Evolutionary conservation across 208 protist species (phyloP).

Genomic region (Leishmania turanica): DNA sequence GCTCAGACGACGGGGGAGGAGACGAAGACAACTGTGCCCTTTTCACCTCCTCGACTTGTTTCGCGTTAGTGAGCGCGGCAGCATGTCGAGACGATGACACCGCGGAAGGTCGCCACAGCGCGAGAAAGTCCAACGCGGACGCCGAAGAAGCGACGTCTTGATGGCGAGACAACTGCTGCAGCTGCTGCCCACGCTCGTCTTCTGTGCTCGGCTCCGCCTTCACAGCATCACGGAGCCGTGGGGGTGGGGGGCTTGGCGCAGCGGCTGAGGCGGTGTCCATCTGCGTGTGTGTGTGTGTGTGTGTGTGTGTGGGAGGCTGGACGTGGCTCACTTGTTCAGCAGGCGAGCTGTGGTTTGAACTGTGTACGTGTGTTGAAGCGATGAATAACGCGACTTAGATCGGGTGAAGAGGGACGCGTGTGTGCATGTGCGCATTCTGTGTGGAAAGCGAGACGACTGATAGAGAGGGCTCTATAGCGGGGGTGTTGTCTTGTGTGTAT

Average conservation of each 20-base stretch:
- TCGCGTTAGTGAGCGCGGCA: not conserved
- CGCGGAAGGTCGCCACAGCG: constrained; percentile 19
- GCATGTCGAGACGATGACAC: not conserved
- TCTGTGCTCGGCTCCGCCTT: constrained; percentile 9
- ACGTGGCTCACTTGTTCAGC: not conserved
- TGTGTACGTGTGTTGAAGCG: not conserved
- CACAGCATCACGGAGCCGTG: not conserved
- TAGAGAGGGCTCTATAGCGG: not conserved
- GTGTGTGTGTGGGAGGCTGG: not conserved
- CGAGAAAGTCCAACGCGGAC: constrained; percentile 18
- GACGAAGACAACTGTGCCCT: not conserved
- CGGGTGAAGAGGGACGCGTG: not conserved
- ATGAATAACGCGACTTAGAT: not conserved
- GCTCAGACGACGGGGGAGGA: not conserved
- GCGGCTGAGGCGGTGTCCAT: not conserved
- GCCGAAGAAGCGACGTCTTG: not conserved
- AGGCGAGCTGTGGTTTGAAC: not conserved
- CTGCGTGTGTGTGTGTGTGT: not conserved
- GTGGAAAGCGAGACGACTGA: not conserved
- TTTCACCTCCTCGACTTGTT: not conserved
- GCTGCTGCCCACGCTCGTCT: not conserved
- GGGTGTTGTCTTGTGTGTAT: not conserved
- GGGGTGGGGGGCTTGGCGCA: not conserved
- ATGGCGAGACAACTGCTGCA: not conserved
- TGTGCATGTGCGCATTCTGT: not conserved